Base-by-base conservation (phyloP, 768 basidiomycete genomes). In the Xerocomus potaroensis region DNA sequence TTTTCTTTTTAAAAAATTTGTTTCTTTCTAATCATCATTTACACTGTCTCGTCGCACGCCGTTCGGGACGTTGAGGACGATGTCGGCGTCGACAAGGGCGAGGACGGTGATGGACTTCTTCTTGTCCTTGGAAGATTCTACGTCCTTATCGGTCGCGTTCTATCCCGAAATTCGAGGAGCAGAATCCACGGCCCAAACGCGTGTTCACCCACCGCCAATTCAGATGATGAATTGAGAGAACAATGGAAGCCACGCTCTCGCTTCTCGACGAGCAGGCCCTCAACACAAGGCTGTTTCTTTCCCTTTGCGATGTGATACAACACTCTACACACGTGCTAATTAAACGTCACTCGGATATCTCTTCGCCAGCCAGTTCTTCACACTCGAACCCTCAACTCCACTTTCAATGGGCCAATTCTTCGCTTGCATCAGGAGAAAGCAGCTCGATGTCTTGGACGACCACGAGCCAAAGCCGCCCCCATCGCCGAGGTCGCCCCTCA, bases 281-380 rank as follows among this genome's bases (percentile, higher is more conserved):
- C 58, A 26, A 51, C 58, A 45, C 60, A 55, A 58, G 61, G 61
- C 55, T 49, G 45, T 43, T 53, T 47, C 47, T 26, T n/a, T n/a
- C n/a, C n/a, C n/a, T n/a, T n/a, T n/a, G n/a, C n/a, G 59, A 55
- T 63, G 58, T 62, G 60, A 53, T 49, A 53, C n/a, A n/a, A n/a
- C 55, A 54, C 53, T 51, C 48, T 41, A 47, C 48, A 63, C 62
- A 64, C 61, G 61, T 63, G 61, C 50, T 15, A 21, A 32, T 52
- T 54, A 61, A 58, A 62, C 62, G 47, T 53, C 61, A 57, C 51
- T 50, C 56, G 53, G 44, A 62, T 63, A 64, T 62, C 61, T 61
- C 59, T 41, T 19, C 42, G 15, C 34, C 47, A 35, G 41, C 8
- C n/a, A n/a, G n/a, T n/a, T n/a, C 43, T 11, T 26, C 47, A 14